Percentiles rank a stretch among this genome's conserved stretches.
phyloP scores from a whole-genome alignment of 345 rosid genomes.

The Eucalyptus brandiana region DNA sequence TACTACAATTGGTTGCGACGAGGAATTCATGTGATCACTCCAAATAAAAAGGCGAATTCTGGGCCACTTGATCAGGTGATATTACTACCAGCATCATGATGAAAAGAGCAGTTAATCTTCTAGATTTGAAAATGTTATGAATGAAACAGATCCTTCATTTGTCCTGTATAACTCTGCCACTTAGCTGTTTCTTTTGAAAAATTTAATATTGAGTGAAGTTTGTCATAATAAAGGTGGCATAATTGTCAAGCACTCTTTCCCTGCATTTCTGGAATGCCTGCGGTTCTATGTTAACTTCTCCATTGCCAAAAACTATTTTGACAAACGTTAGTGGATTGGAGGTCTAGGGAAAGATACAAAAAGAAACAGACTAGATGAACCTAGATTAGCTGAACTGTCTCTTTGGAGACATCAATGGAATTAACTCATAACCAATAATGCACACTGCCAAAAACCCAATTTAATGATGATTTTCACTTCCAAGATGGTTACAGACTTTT shows the following conservation, averaged over 20 bases:
- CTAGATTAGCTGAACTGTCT: neutral
- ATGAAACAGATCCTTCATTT: neutral
- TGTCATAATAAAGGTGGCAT: neutral
- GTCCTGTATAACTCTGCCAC: neutral
- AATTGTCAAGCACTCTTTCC: neutral
- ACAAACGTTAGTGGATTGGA: neutral
- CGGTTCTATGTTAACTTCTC: neutral
- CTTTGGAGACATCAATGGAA: neutral
- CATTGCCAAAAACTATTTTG: neutral
- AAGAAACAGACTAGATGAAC: neutral
- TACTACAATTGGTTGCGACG: constrained; percentile 82
- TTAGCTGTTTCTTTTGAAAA: neutral
- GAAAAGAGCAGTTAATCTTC: neutral
- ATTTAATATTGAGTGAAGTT: neutral
- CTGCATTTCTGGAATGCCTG: neutral
- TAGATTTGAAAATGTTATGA: neutral
- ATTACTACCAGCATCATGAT: neutral
- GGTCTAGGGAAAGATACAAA: neutral
- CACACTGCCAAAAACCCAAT: neutral
- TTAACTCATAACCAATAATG: neutral
- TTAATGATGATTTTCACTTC: neutral
- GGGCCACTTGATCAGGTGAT: constrained; percentile 96
- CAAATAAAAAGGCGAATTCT: constrained; percentile 95
- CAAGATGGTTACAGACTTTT: neutral
- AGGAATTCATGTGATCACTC: constrained; percentile 96